Conservation (phyloP, 768 basidiomycete species). For the Trichaptum fuscoviolaceum region DNA sequence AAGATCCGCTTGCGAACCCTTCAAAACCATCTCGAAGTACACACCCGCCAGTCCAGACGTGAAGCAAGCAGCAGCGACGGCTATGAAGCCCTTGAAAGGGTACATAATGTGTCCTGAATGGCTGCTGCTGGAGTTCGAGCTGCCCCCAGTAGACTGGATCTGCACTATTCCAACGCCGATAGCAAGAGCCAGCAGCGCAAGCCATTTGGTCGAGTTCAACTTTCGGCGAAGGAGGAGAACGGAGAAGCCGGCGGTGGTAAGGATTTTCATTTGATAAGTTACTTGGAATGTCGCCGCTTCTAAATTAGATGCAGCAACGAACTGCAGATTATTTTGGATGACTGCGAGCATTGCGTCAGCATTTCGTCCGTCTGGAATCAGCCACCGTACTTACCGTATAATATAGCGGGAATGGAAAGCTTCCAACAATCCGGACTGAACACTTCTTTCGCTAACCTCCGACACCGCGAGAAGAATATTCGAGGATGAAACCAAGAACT, state of each 20-base stretch:
- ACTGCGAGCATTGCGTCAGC: conserved; percentile 23
- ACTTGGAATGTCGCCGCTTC: conserved; percentile 98
- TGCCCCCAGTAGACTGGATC: conserved; percentile 75
- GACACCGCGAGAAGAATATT: conserved; percentile 16
- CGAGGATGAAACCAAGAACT: not conserved
- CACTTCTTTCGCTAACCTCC: conserved; percentile 56
- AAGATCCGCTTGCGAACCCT: conserved; percentile 75
- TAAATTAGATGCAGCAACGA: conserved; percentile 92
- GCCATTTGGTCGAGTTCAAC: conserved; percentile 75
- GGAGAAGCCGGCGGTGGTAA: conserved; percentile 92
- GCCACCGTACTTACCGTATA: conserved; percentile 46
- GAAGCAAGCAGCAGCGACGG: conserved; percentile 81
- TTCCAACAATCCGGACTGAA: conserved; percentile 96
- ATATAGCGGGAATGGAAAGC: conserved; percentile 90
- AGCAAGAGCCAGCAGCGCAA: conserved; percentile 81
- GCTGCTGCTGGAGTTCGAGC: conserved; percentile 60
- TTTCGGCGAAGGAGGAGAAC: conserved; percentile 76
- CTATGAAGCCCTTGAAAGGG: conserved; percentile 75
- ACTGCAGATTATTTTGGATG: conserved; percentile 96
- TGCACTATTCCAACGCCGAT: conserved; percentile 94
- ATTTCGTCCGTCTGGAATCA: not conserved
- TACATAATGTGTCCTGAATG: conserved; percentile 69
- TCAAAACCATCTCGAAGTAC: conserved; percentile 92
- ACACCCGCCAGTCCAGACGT: conserved; percentile 89
- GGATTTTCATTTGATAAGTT: conserved; percentile 97